These are phyloP conservation scores for Sphaerulina populicola DNA, from an alignment of 2,329 filamentous ascomycete genomes.

Conservation along the genomic window DNA sequence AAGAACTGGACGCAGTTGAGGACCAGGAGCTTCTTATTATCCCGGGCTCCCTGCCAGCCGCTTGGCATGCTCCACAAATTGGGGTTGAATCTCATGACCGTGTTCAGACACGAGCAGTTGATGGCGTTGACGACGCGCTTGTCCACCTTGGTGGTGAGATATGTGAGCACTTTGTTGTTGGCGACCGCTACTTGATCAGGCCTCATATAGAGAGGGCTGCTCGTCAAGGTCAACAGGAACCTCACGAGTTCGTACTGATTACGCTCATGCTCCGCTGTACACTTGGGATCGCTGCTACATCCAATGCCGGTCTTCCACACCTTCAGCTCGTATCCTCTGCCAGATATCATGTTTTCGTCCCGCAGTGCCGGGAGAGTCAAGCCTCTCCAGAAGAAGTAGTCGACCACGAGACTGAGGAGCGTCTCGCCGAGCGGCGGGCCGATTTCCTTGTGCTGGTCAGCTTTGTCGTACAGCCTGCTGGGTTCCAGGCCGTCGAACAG, in stretches of 20 bases:
- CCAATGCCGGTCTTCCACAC: constrained; percentile 99
- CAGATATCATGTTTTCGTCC: constrained; percentile 22
- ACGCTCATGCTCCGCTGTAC: constrained; percentile 85
- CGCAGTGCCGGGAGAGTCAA: constrained; percentile 62
- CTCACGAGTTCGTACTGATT: constrained; percentile 86
- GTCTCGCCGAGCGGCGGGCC: constrained; percentile 85
- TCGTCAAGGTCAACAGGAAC: constrained; percentile 73
- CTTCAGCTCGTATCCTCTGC: constrained; percentile 65
- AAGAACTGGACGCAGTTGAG: constrained; percentile 87
- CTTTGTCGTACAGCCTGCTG: constrained; percentile 46
- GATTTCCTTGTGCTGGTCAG: constrained; percentile 50
- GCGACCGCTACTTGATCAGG: constrained; percentile 68
- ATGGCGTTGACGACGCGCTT: constrained; percentile 87
- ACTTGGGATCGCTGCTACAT: constrained; percentile 79
- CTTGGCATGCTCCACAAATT: constrained; percentile 90
- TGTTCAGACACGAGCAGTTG: constrained; percentile 88
- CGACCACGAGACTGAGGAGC: constrained; percentile 78
- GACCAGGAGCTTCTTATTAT: constrained; percentile 72
- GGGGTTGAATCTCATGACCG: constrained; percentile 91
- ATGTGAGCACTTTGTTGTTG: constrained; percentile 76
- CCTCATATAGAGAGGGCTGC: constrained; percentile 89
- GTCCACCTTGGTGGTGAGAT: constrained; percentile 77
- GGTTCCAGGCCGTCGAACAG: constrained; percentile 35
- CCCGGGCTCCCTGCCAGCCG: constrained; percentile 71
- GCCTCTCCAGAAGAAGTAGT: constrained; percentile 83